Percentiles rank a stretch among this genome's conserved stretches.
phyloP scores from a whole-genome alignment of 352 stramenopile species.

The Phytophthora aleatoria region DNA sequence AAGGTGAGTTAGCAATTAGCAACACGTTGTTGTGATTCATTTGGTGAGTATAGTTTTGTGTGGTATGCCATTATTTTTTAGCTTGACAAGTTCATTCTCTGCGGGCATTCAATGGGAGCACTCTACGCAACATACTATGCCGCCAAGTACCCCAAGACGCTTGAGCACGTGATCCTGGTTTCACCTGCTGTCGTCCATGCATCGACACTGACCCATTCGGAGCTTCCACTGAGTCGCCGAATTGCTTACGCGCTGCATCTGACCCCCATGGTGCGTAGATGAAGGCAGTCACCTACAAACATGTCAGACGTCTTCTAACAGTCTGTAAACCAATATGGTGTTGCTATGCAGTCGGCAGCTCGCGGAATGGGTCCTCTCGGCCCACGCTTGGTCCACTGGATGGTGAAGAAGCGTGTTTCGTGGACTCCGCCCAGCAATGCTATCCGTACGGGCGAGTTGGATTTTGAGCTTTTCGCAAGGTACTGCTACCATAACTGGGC shows the following conservation, averaged over 20 bases:
- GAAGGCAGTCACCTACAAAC: not conserved
- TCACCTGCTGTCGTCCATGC: conserved; percentile 64
- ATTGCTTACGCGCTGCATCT: conserved; percentile 39
- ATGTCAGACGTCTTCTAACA: not conserved
- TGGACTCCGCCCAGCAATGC: conserved; percentile 66
- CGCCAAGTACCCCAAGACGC: conserved; percentile 51
- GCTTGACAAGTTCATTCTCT: conserved; percentile 66
- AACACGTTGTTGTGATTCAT: not conserved
- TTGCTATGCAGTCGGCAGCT: conserved; percentile 39
- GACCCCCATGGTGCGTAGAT: conserved; percentile 54
- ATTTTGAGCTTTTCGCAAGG: conserved; percentile 60
- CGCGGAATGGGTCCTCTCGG: conserved; percentile 64
- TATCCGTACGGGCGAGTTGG: conserved; percentile 63
- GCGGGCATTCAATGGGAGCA: conserved; percentile 74
- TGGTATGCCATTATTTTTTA: conserved; percentile 17
- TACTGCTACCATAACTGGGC: conserved; percentile 86
- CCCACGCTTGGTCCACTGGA: conserved; percentile 47
- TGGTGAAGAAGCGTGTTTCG: conserved; percentile 48
- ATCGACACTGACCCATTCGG: conserved; percentile 28
- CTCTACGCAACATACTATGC: conserved; percentile 74
- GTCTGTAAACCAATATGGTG: not conserved
- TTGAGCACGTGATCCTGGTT: conserved; percentile 72
- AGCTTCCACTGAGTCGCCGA: conserved; percentile 37
- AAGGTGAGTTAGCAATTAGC: conserved; percentile 24
- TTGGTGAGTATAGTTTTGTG: not conserved